Percentiles rank a stretch among this genome's conserved stretches.
Conservation (phyloP, 2,329 filamentous ascomycete species). For the Mycosphaerelloides madeirae region DNA sequence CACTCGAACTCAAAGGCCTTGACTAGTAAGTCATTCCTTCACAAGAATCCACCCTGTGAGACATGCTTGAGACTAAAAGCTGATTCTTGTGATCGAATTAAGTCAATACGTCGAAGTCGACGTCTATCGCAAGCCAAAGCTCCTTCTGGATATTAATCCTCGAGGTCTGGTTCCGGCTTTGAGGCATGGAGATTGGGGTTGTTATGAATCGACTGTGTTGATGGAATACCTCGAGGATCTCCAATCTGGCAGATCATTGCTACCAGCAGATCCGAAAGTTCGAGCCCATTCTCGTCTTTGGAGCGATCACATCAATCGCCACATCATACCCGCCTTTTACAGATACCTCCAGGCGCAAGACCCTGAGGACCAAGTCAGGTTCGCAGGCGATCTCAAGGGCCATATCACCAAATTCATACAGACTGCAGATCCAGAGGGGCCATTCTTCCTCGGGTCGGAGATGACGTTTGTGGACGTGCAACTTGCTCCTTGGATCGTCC, state of each 20-base stretch:
- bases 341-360: conserved; percentile 64
- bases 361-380: conserved; percentile 52
- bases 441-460: conserved; percentile 60
- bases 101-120: conserved; percentile 87
- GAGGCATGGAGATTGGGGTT: conserved; percentile 73
- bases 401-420: conserved; percentile 60
- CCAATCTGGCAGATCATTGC: conserved; percentile 53
- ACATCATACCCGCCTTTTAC: conserved; percentile 73
- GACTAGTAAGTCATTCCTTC: too few relatives aligned
- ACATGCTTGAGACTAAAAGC: too few relatives aligned
- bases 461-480: conserved; percentile 68
- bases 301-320: conserved; percentile 75
- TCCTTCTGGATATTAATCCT: conserved; percentile 70
- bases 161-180: conserved; percentile 72
- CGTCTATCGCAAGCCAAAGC: conserved; percentile 67
- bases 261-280: conserved; percentile 62
- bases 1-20: conserved; percentile 72
- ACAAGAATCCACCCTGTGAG: too few relatives aligned
- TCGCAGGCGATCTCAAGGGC: conserved; percentile 58
- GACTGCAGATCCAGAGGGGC: conserved; percentile 56
- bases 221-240: conserved; percentile 86
- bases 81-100: too few relatives aligned
- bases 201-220: conserved; percentile 74
- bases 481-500: conserved; percentile 68
- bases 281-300: conserved; percentile 73